Conservation (phyloP, 352 stramenopile species). For the Phytophthora constricta region DNA sequence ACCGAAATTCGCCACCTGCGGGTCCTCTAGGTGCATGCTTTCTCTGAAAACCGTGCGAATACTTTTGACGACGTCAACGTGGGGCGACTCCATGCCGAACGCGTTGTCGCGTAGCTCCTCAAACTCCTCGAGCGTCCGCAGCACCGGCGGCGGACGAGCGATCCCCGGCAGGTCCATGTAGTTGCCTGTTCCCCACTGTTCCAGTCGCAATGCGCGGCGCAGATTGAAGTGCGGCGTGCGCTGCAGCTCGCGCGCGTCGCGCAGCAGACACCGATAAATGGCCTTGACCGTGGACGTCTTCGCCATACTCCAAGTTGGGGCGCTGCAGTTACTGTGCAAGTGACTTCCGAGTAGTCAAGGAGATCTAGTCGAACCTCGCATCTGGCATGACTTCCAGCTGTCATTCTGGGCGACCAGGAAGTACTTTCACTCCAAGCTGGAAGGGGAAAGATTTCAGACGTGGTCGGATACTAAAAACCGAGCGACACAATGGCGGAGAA, state of each 20-base stretch:
- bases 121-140: conserved; percentile 57
- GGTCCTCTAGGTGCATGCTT: conserved; percentile 43
- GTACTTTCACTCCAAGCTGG: background rate
- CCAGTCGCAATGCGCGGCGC: conserved; percentile 54
- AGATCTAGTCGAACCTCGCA: too few species aligned
- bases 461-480: conserved; percentile 14
- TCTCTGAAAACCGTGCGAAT: conserved; percentile 56
- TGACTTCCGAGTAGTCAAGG: too few species aligned
- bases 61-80: conserved; percentile 42
- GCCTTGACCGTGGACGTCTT: conserved; percentile 48
- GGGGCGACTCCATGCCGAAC: conserved; percentile 35
- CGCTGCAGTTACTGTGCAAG: too few species aligned
- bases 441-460: conserved; percentile 36
- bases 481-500: background rate
- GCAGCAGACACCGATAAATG: conserved; percentile 78
- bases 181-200: conserved; percentile 70
- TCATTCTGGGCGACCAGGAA: too few species aligned
- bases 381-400: too few species aligned
- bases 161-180: conserved; percentile 42
- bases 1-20: too few species aligned
- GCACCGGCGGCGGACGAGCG: conserved; percentile 20
- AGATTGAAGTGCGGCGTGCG: conserved; percentile 67
- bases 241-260: conserved; percentile 61
- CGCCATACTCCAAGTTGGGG: too few species aligned
- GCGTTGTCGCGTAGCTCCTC: conserved; percentile 45